Conservation (phyloP, 495 filamentous ascomycete species). For the Talaromyces nanjingensis region DNA sequence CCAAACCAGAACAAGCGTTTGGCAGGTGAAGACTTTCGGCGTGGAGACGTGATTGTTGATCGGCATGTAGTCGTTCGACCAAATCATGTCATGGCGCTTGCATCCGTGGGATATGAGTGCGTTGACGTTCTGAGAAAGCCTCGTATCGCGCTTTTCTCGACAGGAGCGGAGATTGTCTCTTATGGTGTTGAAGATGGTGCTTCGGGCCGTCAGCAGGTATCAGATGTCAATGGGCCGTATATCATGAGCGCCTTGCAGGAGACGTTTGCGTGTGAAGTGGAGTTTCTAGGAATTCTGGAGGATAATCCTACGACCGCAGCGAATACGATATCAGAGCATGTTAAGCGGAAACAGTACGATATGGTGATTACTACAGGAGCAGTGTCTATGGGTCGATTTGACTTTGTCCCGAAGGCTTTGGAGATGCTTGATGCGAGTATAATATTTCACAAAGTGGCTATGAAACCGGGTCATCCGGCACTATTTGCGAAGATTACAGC, state of each 20-base stretch:
- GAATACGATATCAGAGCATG: background rate
- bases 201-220: background rate
- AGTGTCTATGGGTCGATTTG: conserved; percentile 12
- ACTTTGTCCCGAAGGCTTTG: conserved; percentile 12
- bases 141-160: conserved; percentile 12
- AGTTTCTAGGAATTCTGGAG: conserved; percentile 10
- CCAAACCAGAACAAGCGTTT: conserved; percentile 10
- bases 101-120: conserved; percentile 8
- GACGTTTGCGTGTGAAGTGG: conserved; percentile 7
- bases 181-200: too few species aligned
- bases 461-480: conserved; percentile 13
- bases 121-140: conserved; percentile 8
- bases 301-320: conserved; percentile 6
- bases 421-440: conserved; percentile 4
- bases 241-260: conserved; percentile 5
- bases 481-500: conserved; percentile 11
- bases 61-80: conserved; percentile 4
- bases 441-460: conserved; percentile 13
- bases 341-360: conserved; percentile 9
- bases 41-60: conserved; percentile 8
- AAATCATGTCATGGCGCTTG: conserved; percentile 14
- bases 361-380: conserved; percentile 13
- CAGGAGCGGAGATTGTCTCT: conserved; percentile 8
- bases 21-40: conserved; percentile 12
- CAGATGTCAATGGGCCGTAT: conserved; percentile 15